These are phyloP conservation scores for Podospora appendiculata DNA, from an alignment of 495 filamentous ascomycete species.

Conservation along the genomic window DNA sequence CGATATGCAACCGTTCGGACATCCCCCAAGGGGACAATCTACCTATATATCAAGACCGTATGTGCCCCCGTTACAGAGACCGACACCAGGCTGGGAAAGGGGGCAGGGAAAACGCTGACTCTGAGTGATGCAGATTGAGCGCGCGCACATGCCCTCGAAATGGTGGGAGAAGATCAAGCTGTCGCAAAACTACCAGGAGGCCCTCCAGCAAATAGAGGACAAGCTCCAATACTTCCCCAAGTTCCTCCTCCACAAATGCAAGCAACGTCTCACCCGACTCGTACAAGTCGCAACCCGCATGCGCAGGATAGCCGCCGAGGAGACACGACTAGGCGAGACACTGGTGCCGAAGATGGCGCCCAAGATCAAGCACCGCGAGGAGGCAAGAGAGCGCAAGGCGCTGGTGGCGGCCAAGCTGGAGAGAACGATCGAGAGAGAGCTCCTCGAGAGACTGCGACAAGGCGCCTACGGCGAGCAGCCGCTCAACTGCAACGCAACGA, in stretches of 20 bases:
- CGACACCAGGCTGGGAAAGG: neutral
- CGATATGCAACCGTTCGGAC: conserved; percentile 91
- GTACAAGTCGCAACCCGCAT: conserved; percentile 89
- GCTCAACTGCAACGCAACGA: conserved; percentile 83
- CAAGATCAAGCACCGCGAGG: conserved; percentile 83
- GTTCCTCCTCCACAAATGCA: conserved; percentile 92
- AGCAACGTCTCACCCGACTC: conserved; percentile 89
- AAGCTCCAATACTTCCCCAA: conserved; percentile 93
- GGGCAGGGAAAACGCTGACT: neutral
- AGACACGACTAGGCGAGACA: conserved; percentile 83
- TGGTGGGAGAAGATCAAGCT: conserved; percentile 93
- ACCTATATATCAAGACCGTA: conserved; percentile 96
- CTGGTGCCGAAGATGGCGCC: conserved; percentile 86
- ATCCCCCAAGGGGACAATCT: conserved; percentile 71
- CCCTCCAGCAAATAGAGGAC: conserved; percentile 76
- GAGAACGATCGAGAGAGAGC: conserved; percentile 88
- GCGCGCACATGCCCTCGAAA: conserved; percentile 82
- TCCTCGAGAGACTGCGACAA: conserved; percentile 83
- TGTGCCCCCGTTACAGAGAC: conserved; percentile 1
- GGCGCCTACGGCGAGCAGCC: conserved; percentile 94
- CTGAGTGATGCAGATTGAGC: conserved; percentile 42
- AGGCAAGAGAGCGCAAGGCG: conserved; percentile 87
- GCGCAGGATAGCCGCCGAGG: conserved; percentile 74
- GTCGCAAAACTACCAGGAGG: conserved; percentile 81
- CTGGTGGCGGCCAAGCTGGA: conserved; percentile 92